A percentile compares a stretch with the other conserved stretches of the same genome.
These are phyloP conservation scores for Pseudogymnoascus sp. DNA, from an alignment of 2,329 filamentous ascomycete genomes.

Conservation along the genomic window DNA sequence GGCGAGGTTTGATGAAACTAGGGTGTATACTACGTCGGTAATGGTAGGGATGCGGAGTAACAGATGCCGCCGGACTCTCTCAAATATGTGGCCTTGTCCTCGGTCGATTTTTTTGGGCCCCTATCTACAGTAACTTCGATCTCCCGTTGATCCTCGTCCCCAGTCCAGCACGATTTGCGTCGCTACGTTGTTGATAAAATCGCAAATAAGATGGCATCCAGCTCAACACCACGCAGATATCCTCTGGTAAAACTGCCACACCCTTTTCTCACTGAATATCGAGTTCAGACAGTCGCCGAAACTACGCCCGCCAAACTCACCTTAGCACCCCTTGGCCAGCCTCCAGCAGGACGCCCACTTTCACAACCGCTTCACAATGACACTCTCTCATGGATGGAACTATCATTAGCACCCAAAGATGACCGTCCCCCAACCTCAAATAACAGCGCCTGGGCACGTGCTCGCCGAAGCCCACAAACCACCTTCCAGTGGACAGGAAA, in stretches of 20 bases:
- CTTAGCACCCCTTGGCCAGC: slow-evolving; percentile 15
- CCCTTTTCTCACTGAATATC: slow-evolving; percentile 19
- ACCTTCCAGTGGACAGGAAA: slow-evolving; percentile 29
- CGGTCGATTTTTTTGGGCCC: neutral
- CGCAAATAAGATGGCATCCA: neutral
- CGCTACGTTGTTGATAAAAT: slow-evolving; percentile 8
- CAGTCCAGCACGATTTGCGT: neutral
- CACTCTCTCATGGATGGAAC: slow-evolving; percentile 25
- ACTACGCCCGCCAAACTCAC: slow-evolving; percentile 14
- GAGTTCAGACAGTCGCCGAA: slow-evolving; percentile 14
- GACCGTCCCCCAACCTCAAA: slow-evolving; percentile 25
- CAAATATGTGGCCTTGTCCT: slow-evolving; percentile 5
- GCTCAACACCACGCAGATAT: slow-evolving; percentile 14
- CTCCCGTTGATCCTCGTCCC: neutral
- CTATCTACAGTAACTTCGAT: slow-evolving; percentile 3
- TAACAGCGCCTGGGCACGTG: slow-evolving; percentile 34
- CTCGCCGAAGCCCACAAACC: slow-evolving; percentile 27
- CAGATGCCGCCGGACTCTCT: neutral
- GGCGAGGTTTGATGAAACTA: neutral
- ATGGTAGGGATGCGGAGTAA: neutral
- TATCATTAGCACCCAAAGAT: slow-evolving; percentile 20
- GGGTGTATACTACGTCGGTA: neutral
- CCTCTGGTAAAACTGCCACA: slow-evolving; percentile 21
- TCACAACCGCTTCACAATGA: slow-evolving; percentile 27
- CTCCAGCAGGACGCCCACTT: slow-evolving; percentile 12